Evolutionary conservation across 208 protist genomes (phyloP).

Genomic region (Trypanosoma grayi): DNA sequence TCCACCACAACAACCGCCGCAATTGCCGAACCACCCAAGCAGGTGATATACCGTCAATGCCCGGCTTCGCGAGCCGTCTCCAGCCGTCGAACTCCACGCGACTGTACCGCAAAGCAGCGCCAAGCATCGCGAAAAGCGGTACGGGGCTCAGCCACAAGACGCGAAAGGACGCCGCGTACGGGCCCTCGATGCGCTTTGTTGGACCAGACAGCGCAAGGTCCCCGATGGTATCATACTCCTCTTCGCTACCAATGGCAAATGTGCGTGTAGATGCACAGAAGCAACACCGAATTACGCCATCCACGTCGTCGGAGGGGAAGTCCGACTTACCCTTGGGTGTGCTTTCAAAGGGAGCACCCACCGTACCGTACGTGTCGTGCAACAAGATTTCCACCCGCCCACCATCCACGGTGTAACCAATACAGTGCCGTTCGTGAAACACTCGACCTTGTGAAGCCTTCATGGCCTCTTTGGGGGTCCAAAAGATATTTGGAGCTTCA

Average conservation of each 20-base stretch:
- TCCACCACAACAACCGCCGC: not conserved
- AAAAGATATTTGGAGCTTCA: conserved; percentile 41
- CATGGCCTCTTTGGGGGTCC: conserved; percentile 31
- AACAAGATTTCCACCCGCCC: conserved; percentile 38
- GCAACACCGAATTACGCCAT: conserved; percentile 21
- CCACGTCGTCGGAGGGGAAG: conserved; percentile 6
- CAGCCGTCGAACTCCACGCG: conserved; percentile 39
- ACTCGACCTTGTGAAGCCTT: conserved; percentile 27
- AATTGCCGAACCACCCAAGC: not conserved
- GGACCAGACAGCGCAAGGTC: not conserved
- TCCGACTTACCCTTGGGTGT: not conserved
- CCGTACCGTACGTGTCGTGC: conserved; percentile 48
- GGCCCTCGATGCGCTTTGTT: not conserved
- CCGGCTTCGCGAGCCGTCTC: conserved; percentile 8
- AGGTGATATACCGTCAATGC: not conserved
- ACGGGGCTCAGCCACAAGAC: conserved; percentile 36
- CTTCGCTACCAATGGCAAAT: conserved; percentile 10
- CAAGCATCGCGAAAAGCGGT: conserved; percentile 38
- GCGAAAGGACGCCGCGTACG: conserved; percentile 6
- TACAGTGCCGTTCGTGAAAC: conserved; percentile 49
- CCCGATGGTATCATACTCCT: not conserved
- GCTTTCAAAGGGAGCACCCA: conserved; percentile 16
- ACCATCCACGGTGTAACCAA: conserved; percentile 76
- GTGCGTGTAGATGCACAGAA: conserved; percentile 32
- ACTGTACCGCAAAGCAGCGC: conserved; percentile 42